Evolutionary conservation across 2,329 filamentous ascomycete genomes (phyloP), one percentile per base, ranked within the genome.

Genomic region (Aspergillus japonicus): DNA sequence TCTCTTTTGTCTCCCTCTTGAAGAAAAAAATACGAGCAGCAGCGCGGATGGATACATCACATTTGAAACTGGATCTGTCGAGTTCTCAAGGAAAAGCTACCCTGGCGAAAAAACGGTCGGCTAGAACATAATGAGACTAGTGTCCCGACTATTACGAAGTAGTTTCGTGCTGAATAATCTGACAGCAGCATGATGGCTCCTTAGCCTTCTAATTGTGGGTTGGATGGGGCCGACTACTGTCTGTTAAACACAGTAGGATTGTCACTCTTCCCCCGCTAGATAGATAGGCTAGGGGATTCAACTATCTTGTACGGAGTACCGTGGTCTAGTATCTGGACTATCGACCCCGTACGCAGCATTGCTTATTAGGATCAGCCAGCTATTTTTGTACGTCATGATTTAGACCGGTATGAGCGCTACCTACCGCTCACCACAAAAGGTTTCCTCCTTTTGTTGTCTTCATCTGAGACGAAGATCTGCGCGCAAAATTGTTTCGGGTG

Each of bases 31-130:
- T 48, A 48, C 53, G 53, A 55, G 24, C 10, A 42, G 12, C 8
- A 42, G 12, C 19, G 21, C 21, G 50, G 42, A 23, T 54, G 33
- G 56, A 58, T 54, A 47, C 33, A 58, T 58, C 56, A 54, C 50
- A 58, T 39, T 42, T n/a, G 42, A 33, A 19, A 21, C 11, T 33
- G 53, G 44, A 44, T 47, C 21, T 29, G 42, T 29, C 29, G 42
- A 42, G 23, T 31, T 19, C 48, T 24, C 29, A 50, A 44, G 14
- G 21, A 7, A 29, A 50, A 21, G 35, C 21, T 39, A 50, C 44
- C 44, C 56, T 48, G 24, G 56, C 10, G 23, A 51, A 51, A 54
- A 35, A 58, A 58, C 56, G 56, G 56, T 58, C 56, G 48, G 50
- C 56, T 54, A 54, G 50, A 54, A 49, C 53, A 12, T n/a, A 55